Percentiles rank a stretch among this genome's conserved stretches.
phyloP scores from a whole-genome alignment of 2,329 filamentous ascomycete species.

The Hymenoscyphus salicellus region DNA sequence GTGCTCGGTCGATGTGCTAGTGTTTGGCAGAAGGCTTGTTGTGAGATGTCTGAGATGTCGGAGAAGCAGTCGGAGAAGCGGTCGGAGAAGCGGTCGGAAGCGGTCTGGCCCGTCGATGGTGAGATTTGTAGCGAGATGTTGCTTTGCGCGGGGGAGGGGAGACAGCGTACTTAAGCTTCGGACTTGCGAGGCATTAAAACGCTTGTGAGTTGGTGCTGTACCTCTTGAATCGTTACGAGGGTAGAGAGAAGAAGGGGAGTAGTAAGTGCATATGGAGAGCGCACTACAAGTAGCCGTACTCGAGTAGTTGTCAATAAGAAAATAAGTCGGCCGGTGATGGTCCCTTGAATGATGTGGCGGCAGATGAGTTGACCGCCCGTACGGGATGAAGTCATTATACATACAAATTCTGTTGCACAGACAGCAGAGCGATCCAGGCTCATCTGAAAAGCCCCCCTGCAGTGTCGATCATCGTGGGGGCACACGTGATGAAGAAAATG shows the following conservation, averaged over 20 bases:
- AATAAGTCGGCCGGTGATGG: neutral
- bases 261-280: neutral
- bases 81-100: neutral
- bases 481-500: neutral
- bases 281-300: neutral
- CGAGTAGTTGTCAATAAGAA: neutral
- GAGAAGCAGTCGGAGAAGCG: neutral
- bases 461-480: neutral
- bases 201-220: neutral
- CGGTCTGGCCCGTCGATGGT: constrained; percentile 2
- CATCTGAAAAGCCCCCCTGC: neutral
- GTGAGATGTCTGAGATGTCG: neutral
- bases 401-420: neutral
- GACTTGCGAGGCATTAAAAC: neutral
- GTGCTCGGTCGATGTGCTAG: neutral
- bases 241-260: neutral
- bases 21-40: neutral
- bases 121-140: neutral
- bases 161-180: neutral
- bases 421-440: neutral
- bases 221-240: neutral
- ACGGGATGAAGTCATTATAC: constrained; percentile 3
- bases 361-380: neutral
- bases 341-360: neutral
- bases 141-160: neutral